These are phyloP conservation scores for Coprinopsis marcescibilis DNA, from an alignment of 768 basidiomycete species.

Conservation along the genomic window DNA sequence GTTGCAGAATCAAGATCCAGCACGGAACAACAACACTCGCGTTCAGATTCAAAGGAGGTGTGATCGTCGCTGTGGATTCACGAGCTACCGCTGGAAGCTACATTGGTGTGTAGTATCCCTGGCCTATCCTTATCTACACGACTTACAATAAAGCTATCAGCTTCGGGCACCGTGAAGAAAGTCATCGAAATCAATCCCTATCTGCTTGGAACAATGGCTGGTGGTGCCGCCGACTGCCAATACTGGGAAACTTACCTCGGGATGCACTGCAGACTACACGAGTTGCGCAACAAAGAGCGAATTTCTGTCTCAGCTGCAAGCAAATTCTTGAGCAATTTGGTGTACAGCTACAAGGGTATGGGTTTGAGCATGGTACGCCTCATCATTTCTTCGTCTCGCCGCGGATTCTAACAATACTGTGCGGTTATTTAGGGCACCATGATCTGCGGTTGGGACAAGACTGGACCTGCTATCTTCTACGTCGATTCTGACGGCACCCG, in stretches of 20 bases:
- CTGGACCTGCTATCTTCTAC: conserved; percentile 94
- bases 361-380: conserved; percentile 91
- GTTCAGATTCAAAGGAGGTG: conserved; percentile 93
- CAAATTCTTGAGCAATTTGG: conserved; percentile 95
- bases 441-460: conserved; percentile 99
- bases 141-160: conserved; percentile 33
- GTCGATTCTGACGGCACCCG: conserved; percentile 97
- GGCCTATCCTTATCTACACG: not conserved
- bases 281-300: conserved; percentile 91
- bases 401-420: conserved; percentile 5
- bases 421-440: conserved; percentile 85
- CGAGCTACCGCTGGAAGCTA: conserved; percentile 97
- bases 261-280: conserved; percentile 94
- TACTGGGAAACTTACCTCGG: conserved; percentile 99
- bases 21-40: conserved; percentile 98
- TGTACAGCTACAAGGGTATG: conserved; percentile 99
- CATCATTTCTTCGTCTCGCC: not conserved
- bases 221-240: conserved; percentile 95
- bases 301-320: conserved; percentile 99
- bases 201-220: conserved; percentile 98
- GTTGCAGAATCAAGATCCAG: conserved; percentile 94
- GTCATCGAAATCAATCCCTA: conserved; percentile 99
- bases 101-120: conserved; percentile 56
- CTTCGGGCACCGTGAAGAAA: conserved; percentile 97
- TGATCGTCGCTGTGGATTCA: conserved; percentile 99